A percentile compares a stretch with the other conserved stretches of the same genome.
These are phyloP conservation scores for Carex parvula DNA, from an alignment of 176 grass and related monocot species.

Conservation along the genomic window DNA sequence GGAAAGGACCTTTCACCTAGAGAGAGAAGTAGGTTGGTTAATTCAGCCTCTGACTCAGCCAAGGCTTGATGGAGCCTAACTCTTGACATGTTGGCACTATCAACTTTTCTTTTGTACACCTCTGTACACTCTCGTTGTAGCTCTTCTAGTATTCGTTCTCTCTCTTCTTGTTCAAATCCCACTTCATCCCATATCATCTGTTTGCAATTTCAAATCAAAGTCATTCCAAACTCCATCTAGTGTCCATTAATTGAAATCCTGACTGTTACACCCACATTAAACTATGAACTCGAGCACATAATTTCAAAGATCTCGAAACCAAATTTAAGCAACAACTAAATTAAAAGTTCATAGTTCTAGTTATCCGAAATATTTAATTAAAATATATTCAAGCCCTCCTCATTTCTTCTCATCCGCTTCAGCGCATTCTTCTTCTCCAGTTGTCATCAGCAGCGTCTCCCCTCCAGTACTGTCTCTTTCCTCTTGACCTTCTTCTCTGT, in stretches of 20 bases:
- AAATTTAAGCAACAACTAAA: background rate
- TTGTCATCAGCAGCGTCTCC: background rate
- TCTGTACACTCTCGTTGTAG: slow-evolving; percentile 80
- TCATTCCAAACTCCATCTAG: background rate
- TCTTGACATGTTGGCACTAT: slow-evolving; percentile 70
- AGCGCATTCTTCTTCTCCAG: slow-evolving; percentile 6
- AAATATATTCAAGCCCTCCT: background rate
- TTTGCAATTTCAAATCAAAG: slow-evolving; percentile 16
- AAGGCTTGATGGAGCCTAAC: slow-evolving; percentile 89
- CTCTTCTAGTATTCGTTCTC: slow-evolving; percentile 66
- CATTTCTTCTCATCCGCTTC: slow-evolving; percentile 4
- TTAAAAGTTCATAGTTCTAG: background rate
- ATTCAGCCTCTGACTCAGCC: slow-evolving; percentile 86
- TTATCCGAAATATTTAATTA: background rate
- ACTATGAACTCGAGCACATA: background rate
- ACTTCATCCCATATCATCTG: slow-evolving; percentile 99
- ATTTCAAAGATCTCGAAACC: background rate
- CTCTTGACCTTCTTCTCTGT: background rate
- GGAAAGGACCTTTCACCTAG: slow-evolving; percentile 94
- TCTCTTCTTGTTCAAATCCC: slow-evolving; percentile 63
- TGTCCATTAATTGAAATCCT: background rate
- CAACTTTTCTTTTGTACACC: slow-evolving; percentile 85
- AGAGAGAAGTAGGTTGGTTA: slow-evolving; percentile 91
- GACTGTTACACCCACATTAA: background rate
- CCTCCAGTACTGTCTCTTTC: background rate